These are phyloP conservation scores for Hemileccinum impolitum DNA, from an alignment of 768 basidiomycete genomes.

Conservation along the genomic window DNA sequence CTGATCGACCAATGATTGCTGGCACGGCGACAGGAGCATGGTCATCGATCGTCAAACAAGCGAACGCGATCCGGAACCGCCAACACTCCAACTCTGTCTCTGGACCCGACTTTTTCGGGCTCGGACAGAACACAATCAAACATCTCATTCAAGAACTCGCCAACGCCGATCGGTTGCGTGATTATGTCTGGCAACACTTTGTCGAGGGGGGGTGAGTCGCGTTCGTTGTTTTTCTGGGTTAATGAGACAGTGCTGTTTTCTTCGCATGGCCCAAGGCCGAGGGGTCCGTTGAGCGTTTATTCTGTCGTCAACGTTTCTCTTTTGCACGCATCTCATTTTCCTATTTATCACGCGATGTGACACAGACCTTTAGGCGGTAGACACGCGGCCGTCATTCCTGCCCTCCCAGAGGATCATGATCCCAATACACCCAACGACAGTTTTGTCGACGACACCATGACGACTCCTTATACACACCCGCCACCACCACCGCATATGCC, in stretches of 20 bases:
- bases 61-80: conserved; percentile 75
- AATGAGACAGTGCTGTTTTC: neutral
- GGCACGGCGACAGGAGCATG: conserved; percentile 89
- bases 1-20: conserved; percentile 70
- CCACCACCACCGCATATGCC: conserved; percentile 19
- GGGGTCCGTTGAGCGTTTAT: conserved; percentile 1
- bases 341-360: conserved; percentile 31
- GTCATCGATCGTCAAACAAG: conserved; percentile 79
- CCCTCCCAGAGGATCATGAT: conserved; percentile 72
- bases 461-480: conserved; percentile 17
- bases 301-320: conserved; percentile 13
- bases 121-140: conserved; percentile 86
- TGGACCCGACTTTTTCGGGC: conserved; percentile 84
- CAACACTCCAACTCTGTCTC: conserved; percentile 87
- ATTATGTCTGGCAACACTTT: conserved; percentile 87
- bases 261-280: conserved; percentile 10
- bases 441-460: conserved; percentile 20
- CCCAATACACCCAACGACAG: conserved; percentile 32
- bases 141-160: conserved; percentile 85
- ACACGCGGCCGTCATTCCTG: conserved; percentile 79
- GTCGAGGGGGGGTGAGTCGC: conserved; percentile 77
- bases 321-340: conserved; percentile 25
- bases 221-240: conserved; percentile 1
- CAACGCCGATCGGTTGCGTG: conserved; percentile 63
- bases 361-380: conserved; percentile 72